Evolutionary conservation across 129 eudicot species (phyloP), one percentile per base, ranked within the genome.

Genomic region (Apium graveolens): DNA sequence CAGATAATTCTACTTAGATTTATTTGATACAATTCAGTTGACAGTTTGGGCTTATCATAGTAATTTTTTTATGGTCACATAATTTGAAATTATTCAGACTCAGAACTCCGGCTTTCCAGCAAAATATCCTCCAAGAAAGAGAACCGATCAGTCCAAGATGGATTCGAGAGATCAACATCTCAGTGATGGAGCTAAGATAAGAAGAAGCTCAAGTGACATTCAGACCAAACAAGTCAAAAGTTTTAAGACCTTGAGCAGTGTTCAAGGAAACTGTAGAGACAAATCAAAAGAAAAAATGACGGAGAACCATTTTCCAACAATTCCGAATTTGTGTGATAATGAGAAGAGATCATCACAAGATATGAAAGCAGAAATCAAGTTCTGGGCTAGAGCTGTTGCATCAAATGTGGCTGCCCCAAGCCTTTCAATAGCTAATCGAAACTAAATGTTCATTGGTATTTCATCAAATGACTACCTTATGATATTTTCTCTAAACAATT

Each of bases 301-400:
- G 34, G 17, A 26, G 16, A 69, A 17, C 53, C 43, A 76, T 74
- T 60, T 82, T 81, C 44, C 74, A 17, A 35, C 24, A 5, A 57
- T 84, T 62, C 85, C 85, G 45, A 77, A 77, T 5, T 77, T 87
- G 84, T 43, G n/a, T 82, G 81, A 80, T 81, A 83, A 57, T 77
- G 86, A 83, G 45, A 84, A 80, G 80, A 86, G 86, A 17, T 89
- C 90, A 74, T 71, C 87, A 68, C 89, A 89, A 66, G 96, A 93
- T 29, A 85, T 93, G 88, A 91, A 93, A 82, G 89, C 83, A 46
- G 97, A 91, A 71, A 88, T 93, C 83, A 93, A 87, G 84, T 91
- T 83, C 35, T 93, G 98, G 98, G 98, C 98, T 14, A 82, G 95
- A 82, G 91, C 93, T 72, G 97, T 93, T 72, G 98, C 97, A 41